These are phyloP conservation scores for Ogataea chonburiensis DNA, from an alignment of 805 yeast genomes.

Conservation along the genomic window DNA sequence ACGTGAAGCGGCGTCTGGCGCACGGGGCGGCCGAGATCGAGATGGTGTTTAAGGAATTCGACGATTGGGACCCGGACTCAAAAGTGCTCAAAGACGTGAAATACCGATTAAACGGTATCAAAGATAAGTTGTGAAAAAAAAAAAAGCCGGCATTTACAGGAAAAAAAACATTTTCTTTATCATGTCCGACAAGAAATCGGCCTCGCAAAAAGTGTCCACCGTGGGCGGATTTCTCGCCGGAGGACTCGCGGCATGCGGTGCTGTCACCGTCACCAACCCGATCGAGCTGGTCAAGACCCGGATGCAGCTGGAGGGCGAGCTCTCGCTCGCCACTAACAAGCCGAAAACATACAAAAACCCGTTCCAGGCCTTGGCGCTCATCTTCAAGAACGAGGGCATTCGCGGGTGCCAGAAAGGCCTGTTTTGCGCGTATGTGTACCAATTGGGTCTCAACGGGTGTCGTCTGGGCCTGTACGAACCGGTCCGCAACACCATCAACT, in stretches of 20 bases:
- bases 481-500: conserved; percentile 58
- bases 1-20: conserved; percentile 33
- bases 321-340: conserved; percentile 51
- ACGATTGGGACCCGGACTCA: conserved; percentile 82
- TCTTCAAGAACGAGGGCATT: conserved; percentile 79
- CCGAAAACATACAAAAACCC: conserved; percentile 73
- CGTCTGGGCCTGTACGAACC: conserved; percentile 95
- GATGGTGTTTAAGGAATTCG: conserved; percentile 66
- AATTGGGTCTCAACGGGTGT: conserved; percentile 89
- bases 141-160: not conserved
- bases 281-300: conserved; percentile 92
- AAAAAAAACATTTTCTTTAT: conserved; percentile 1
- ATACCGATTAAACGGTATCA: conserved; percentile 44
- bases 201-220: conserved; percentile 61
- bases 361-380: conserved; percentile 73
- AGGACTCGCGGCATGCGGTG: conserved; percentile 94
- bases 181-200: conserved; percentile 36
- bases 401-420: conserved; percentile 89
- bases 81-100: conserved; percentile 81
- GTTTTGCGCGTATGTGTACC: conserved; percentile 85
- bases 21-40: conserved; percentile 57
- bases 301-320: conserved; percentile 96
- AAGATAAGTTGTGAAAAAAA: conserved; percentile 27
- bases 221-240: conserved; percentile 87
- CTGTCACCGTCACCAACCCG: conserved; percentile 96